These are phyloP conservation scores for Allium cepa DNA, from an alignment of 106 monocot genomes.

Conservation along the genomic window DNA sequence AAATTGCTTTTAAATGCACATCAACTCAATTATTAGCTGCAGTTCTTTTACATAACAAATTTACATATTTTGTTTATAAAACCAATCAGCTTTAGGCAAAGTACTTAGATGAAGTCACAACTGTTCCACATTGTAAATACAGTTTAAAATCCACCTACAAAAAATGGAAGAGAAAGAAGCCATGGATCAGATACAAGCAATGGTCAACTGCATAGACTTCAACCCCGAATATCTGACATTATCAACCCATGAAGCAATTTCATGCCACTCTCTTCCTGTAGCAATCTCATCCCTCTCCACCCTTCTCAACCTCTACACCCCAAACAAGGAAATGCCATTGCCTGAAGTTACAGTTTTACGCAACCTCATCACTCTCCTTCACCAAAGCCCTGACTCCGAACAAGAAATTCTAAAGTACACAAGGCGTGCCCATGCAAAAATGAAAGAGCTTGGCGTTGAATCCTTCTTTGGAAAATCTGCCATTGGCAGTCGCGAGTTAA, in stretches of 20 bases:
- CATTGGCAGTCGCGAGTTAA: constrained; percentile 50
- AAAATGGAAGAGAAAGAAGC: constrained; percentile 72
- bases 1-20: too few species aligned
- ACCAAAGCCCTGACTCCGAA: constrained; percentile 20
- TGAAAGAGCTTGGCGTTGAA: constrained; percentile 53
- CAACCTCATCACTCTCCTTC: constrained; percentile 64
- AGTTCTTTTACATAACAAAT: too few species aligned
- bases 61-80: too few species aligned
- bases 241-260: constrained; percentile 79
- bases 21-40: too few species aligned
- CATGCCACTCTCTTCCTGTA: constrained; percentile 37
- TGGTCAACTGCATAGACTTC: constrained; percentile 76
- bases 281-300: constrained; percentile 65
- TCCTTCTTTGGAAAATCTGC: constrained; percentile 66
- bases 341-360: constrained; percentile 70
- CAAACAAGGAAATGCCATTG: constrained; percentile 65
- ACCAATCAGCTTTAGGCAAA: too few species aligned
- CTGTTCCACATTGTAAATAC: constrained; percentile 8
- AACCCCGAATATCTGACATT: constrained; percentile 80
- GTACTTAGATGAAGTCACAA: too few species aligned
- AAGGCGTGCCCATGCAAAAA: constrained; percentile 34
- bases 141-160: constrained; percentile 86
- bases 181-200: constrained; percentile 60
- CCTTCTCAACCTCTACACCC: constrained; percentile 69
- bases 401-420: constrained; percentile 60